These are phyloP conservation scores for Melanogaster broomeanus DNA, from an alignment of 768 basidiomycete species.

Conservation along the genomic window DNA sequence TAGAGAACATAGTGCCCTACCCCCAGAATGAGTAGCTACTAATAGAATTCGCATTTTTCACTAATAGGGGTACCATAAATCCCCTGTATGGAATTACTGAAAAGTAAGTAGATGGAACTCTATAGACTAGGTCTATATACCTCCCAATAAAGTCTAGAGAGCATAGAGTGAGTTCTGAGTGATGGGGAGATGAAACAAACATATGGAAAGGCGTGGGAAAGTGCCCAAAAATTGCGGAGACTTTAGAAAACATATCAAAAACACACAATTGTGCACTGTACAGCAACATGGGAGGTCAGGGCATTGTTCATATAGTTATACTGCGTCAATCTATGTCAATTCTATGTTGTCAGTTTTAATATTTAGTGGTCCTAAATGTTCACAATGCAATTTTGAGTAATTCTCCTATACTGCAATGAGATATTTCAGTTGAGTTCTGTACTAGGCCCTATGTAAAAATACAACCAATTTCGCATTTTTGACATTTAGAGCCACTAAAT, in stretches of 20 bases:
- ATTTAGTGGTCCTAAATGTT: neutral
- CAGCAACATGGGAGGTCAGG: neutral
- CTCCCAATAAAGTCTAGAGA: neutral
- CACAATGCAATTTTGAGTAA: neutral
- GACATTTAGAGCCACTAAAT: neutral
- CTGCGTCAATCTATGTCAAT: neutral
- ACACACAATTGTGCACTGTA: neutral
- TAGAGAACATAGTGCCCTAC: no score
- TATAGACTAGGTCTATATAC: neutral
- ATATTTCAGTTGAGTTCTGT: no score
- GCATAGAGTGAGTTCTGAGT: neutral
- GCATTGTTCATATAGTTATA: neutral
- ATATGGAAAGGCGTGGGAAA: neutral
- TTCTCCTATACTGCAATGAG: neutral
- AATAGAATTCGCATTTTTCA: no score
- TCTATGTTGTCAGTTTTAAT: neutral
- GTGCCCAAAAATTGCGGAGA: neutral
- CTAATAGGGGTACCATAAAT: no score
- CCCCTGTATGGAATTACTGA: neutral
- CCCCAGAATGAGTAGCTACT: no score
- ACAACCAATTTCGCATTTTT: neutral
- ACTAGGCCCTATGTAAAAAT: no score
- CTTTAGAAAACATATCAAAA: neutral
- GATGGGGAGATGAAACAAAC: neutral
- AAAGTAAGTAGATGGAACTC: neutral